These are phyloP conservation scores for Zymoseptoria crescenta DNA, from an alignment of 2,329 filamentous ascomycete genomes.

Conservation along the genomic window DNA sequence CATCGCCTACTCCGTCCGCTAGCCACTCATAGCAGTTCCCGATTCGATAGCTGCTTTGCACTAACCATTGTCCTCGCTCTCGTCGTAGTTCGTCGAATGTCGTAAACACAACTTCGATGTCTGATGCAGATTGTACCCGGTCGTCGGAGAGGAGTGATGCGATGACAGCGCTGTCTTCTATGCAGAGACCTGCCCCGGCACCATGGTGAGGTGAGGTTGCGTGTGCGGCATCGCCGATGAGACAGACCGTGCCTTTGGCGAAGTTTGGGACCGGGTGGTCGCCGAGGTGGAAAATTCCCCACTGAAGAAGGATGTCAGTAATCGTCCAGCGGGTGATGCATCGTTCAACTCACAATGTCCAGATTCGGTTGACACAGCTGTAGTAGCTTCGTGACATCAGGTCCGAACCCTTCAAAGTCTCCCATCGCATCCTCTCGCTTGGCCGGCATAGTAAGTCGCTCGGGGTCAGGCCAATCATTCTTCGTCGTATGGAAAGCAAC, in stretches of 20 bases:
- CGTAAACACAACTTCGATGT: slow-evolving; percentile 31
- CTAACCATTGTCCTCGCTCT: slow-evolving; percentile 39
- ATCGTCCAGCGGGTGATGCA: no score
- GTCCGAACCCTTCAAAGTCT: slow-evolving; percentile 21
- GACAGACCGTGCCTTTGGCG: slow-evolving; percentile 28
- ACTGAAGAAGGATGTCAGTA: slow-evolving; percentile 14
- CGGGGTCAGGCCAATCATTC: slow-evolving; percentile 19
- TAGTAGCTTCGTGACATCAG: slow-evolving; percentile 19
- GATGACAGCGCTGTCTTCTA: slow-evolving; percentile 25
- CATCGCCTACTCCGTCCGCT: slow-evolving; percentile 15
- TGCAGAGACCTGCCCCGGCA: slow-evolving; percentile 25
- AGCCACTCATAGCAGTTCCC: slow-evolving; percentile 35
- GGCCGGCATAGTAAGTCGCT: slow-evolving; percentile 16
- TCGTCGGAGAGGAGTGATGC: slow-evolving; percentile 20
- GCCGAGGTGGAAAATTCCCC: slow-evolving; percentile 36
- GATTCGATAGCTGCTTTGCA: slow-evolving; percentile 33
- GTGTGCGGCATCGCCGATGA: slow-evolving; percentile 37
- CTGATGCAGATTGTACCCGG: slow-evolving; percentile 10
- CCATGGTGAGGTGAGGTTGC: slow-evolving; percentile 38
- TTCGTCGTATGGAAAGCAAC: slow-evolving; percentile 21
- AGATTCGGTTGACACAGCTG: slow-evolving; percentile 19
- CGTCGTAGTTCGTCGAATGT: slow-evolving; percentile 34
- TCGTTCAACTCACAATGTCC: slow-evolving; percentile 9
- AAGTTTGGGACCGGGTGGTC: slow-evolving; percentile 31
- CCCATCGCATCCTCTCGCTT: slow-evolving; percentile 18